phyloP scores from a whole-genome alignment of 163 green algal species.

The Scenedesmus sp. region DNA sequence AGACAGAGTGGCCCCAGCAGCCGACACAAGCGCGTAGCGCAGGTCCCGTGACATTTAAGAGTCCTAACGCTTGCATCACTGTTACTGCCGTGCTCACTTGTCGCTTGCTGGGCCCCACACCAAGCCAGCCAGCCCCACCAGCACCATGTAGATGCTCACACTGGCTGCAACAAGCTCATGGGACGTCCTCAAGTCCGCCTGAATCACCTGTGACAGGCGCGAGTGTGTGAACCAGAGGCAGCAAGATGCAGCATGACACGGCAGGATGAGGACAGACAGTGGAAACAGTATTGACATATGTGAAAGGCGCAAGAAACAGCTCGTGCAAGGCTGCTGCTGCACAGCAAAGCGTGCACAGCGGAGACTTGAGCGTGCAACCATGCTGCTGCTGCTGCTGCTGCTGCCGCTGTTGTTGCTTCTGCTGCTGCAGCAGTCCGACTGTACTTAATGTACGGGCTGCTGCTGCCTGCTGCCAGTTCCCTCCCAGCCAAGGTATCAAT shows the following conservation, averaged over 20 bases:
- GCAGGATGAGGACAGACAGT: not conserved
- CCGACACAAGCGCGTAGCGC: too few relatives aligned
- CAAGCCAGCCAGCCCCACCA: not conserved
- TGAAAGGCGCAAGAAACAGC: too few relatives aligned
- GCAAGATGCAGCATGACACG: not conserved
- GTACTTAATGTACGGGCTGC: too few relatives aligned
- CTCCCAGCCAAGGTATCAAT: too few relatives aligned
- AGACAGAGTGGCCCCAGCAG: too few relatives aligned
- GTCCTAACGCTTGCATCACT: not conserved
- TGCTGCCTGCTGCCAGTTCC: too few relatives aligned
- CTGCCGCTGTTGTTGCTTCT: not conserved
- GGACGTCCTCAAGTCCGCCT: not conserved
- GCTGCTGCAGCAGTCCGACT: not conserved
- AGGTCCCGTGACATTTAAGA: not conserved
- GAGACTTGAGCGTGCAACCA: too few relatives aligned
- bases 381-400: not conserved
- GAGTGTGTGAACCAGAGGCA: not conserved
- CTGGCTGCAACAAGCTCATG: slow-evolving; percentile 24
- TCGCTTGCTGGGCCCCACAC: not conserved
- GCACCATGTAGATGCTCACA: slow-evolving; percentile 13
- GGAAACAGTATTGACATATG: not conserved
- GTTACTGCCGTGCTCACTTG: not conserved
- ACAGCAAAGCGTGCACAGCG: not conserved
- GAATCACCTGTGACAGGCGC: slow-evolving; percentile 5
- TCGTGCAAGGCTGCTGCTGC: not conserved